Conservation (phyloP, 2,329 filamentous ascomycete genomes). For the Pseudocercospora fijiensis region DNA sequence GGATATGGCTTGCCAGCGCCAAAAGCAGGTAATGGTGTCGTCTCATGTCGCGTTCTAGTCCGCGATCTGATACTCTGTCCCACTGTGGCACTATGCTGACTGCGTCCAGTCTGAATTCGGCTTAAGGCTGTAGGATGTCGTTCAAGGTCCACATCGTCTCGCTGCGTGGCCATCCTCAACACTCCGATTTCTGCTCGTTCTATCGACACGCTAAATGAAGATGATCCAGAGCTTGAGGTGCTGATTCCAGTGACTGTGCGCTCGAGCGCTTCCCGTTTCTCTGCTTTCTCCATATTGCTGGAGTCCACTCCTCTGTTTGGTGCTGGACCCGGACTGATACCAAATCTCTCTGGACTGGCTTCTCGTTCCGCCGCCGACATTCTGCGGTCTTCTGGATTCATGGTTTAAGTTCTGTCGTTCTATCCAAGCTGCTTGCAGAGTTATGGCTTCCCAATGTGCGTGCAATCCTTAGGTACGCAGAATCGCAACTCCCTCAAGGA, state of each 20-base stretch:
- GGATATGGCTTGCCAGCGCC: slow-evolving; percentile 74
- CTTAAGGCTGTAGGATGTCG: slow-evolving; percentile 68
- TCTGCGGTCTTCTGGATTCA: slow-evolving; percentile 57
- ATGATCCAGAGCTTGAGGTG: slow-evolving; percentile 50
- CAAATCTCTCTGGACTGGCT: slow-evolving; percentile 49
- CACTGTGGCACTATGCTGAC: slow-evolving; percentile 70
- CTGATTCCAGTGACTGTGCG: slow-evolving; percentile 56
- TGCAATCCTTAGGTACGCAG: not conserved
- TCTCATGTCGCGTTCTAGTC: slow-evolving; percentile 31
- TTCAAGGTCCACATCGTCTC: slow-evolving; percentile 59
- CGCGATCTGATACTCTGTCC: slow-evolving; percentile 51
- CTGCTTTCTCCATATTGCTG: slow-evolving; percentile 22
- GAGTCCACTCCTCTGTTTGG: slow-evolving; percentile 39
- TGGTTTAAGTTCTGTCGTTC: slow-evolving; percentile 37
- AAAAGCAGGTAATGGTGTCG: slow-evolving; percentile 63
- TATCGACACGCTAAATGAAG: slow-evolving; percentile 36
- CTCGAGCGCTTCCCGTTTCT: slow-evolving; percentile 51
- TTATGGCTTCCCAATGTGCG: not conserved
- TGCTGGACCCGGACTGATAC: slow-evolving; percentile 38
- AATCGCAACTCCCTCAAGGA: not conserved
- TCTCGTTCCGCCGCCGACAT: slow-evolving; percentile 56
- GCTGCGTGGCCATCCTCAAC: slow-evolving; percentile 62
- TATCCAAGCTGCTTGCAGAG: not conserved
- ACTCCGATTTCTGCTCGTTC: slow-evolving; percentile 50
- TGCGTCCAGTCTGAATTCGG: slow-evolving; percentile 68